phyloP scores from a whole-genome alignment of 345 rosid genomes.

The Sonneratia caseolaris region DNA sequence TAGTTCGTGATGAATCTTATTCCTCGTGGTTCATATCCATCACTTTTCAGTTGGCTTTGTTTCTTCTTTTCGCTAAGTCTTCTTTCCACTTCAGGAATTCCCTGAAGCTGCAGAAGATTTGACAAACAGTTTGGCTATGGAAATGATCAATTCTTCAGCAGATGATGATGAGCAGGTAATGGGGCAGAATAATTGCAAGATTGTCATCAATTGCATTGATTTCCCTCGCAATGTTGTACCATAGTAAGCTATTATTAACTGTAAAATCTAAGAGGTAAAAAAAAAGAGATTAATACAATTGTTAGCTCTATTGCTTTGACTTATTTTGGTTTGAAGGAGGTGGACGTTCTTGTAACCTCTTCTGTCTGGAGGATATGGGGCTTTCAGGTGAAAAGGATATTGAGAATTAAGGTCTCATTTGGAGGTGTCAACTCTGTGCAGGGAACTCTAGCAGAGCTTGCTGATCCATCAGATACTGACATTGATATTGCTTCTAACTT shows the following conservation, averaged over 20 bases:
- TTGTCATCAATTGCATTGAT: background rate
- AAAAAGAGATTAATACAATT: background rate
- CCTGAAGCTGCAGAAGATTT: background rate
- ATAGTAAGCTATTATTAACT: background rate
- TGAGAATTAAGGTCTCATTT: constrained; percentile 12
- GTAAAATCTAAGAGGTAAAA: background rate
- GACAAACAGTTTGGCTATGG: constrained; percentile 1
- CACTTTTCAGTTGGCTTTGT: background rate
- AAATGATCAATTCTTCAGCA: constrained; percentile 33
- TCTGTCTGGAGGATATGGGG: background rate
- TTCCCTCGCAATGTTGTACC: background rate
- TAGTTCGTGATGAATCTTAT: too few relatives aligned
- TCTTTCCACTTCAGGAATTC: background rate
- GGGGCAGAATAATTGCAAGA: background rate
- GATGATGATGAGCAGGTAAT: constrained; percentile 58
- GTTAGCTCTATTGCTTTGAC: background rate
- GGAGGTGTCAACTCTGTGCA: constrained; percentile 23
- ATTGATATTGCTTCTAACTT: constrained; percentile 43
- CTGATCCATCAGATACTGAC: constrained; percentile 56
- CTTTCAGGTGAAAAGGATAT: background rate
- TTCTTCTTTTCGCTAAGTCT: constrained; percentile 14
- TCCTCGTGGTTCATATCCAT: too few relatives aligned
- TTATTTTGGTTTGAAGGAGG: background rate
- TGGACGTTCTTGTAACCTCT: too few relatives aligned
- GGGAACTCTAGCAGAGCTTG: constrained; percentile 53